Evolutionary conservation across 2,329 filamentous ascomycete genomes (phyloP).

Genomic region (Juglanconis juglandina): DNA sequence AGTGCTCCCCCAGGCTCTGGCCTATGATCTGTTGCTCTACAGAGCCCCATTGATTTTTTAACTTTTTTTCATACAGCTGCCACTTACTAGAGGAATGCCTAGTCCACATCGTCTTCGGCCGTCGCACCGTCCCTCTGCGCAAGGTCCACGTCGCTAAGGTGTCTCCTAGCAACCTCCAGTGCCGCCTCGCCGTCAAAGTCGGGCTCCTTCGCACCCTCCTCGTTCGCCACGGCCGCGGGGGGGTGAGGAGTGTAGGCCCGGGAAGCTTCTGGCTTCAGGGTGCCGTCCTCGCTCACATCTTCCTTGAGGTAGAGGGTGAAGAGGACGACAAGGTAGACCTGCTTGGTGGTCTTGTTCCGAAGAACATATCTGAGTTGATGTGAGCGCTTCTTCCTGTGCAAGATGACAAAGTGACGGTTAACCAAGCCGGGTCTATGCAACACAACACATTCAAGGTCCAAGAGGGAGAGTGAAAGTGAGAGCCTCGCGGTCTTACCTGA

Average conservation of each 20-base stretch:
- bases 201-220: constrained; percentile 18
- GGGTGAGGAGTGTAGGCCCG: constrained; percentile 22
- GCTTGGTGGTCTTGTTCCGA: constrained; percentile 70
- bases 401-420: constrained; percentile 18
- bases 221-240: constrained; percentile 23
- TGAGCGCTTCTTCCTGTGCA: constrained; percentile 55
- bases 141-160: constrained; percentile 28
- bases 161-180: constrained; percentile 37
- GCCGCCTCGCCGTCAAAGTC: constrained; percentile 32
- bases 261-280: constrained; percentile 43
- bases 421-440: constrained; percentile 24
- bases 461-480: constrained; percentile 11
- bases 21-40: not conserved
- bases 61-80: not conserved
- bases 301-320: constrained; percentile 74
- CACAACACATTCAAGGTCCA: constrained; percentile 19
- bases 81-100: not conserved
- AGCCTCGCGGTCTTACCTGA: constrained; percentile 55
- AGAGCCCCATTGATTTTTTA: not conserved
- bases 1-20: too few relatives aligned
- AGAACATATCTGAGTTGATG: constrained; percentile 89
- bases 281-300: constrained; percentile 57
- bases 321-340: constrained; percentile 75
- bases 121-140: constrained; percentile 20
- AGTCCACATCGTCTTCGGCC: constrained; percentile 22